These are phyloP conservation scores for Chamaenerion angustifolium DNA, from an alignment of 345 rosid genomes.

Conservation along the genomic window DNA sequence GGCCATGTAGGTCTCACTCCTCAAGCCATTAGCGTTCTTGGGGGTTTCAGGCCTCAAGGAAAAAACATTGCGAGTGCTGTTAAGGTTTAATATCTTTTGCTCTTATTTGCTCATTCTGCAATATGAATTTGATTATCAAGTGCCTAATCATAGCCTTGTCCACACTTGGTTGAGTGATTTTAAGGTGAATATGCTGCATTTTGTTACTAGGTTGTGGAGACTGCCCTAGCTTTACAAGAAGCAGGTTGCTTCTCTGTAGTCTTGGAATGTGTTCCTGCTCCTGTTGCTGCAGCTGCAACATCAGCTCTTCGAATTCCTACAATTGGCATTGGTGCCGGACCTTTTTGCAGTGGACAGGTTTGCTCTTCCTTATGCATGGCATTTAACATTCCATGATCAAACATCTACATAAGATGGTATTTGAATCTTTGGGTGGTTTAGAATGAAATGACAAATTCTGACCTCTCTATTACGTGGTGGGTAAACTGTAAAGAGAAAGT, in stretches of 20 bases:
- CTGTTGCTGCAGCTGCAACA: conserved; percentile 87
- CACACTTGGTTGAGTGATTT: neutral
- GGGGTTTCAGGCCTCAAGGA: conserved; percentile 96
- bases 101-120: neutral
- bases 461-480: no score
- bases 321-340: conserved; percentile 94
- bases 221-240: conserved; percentile 87
- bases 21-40: conserved; percentile 93
- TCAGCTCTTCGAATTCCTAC: conserved; percentile 82
- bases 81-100: conserved; percentile 30
- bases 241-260: conserved; percentile 88
- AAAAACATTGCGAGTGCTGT: conserved; percentile 61
- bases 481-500: no score
- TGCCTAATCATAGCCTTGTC: no score
- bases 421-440: no score
- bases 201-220: conserved; percentile 66
- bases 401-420: no score
- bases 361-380: no score
- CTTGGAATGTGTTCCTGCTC: conserved; percentile 80
- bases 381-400: no score
- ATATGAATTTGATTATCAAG: no score
- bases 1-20: conserved; percentile 97
- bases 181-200: conserved; percentile 5
- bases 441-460: no score
- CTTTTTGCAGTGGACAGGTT: conserved; percentile 96